These are phyloP conservation scores for Clarkia xantiana DNA, from an alignment of 345 rosid genomes.

Conservation along the genomic window DNA sequence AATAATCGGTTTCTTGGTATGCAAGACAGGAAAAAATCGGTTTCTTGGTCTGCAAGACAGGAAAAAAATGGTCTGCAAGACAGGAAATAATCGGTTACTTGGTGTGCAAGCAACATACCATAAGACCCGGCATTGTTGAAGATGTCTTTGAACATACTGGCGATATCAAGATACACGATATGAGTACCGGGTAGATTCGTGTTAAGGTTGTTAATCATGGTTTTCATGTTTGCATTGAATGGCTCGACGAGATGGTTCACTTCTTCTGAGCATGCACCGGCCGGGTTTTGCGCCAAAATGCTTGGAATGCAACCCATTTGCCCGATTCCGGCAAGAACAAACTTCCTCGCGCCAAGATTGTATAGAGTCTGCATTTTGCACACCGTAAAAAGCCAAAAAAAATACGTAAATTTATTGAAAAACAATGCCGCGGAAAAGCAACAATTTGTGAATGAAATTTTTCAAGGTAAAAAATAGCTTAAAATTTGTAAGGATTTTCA, in stretches of 20 bases:
- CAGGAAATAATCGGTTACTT: not conserved
- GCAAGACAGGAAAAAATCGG: too few relatives aligned
- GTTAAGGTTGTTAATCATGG: slow-evolving; percentile 56
- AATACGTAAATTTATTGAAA: too few relatives aligned
- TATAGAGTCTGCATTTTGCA: slow-evolving; percentile 41
- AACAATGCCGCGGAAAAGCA: too few relatives aligned
- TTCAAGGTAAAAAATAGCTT: too few relatives aligned
- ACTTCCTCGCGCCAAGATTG: slow-evolving; percentile 80
- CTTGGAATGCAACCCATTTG: slow-evolving; percentile 96
- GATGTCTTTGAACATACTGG: slow-evolving; percentile 48
- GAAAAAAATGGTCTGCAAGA: too few relatives aligned
- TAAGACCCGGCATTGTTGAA: slow-evolving; percentile 29
- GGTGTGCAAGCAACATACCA: slow-evolving; percentile 25
- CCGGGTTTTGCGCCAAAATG: slow-evolving; percentile 61
- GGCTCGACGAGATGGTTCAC: slow-evolving; percentile 67
- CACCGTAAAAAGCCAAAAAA: too few relatives aligned
- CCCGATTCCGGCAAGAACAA: slow-evolving; percentile 68
- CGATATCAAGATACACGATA: slow-evolving; percentile 48
- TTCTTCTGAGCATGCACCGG: slow-evolving; percentile 60
- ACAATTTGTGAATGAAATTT: too few relatives aligned
- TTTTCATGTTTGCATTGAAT: slow-evolving; percentile 65
- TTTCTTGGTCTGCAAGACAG: too few relatives aligned
- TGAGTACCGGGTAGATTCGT: slow-evolving; percentile 47
- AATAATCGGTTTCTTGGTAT: too few relatives aligned
- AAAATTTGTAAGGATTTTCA: too few relatives aligned